Evolutionary conservation across 228 moss, liverwort and hornwort genomes (phyloP).

Genomic region (Sphagnum magellanicum): DNA sequence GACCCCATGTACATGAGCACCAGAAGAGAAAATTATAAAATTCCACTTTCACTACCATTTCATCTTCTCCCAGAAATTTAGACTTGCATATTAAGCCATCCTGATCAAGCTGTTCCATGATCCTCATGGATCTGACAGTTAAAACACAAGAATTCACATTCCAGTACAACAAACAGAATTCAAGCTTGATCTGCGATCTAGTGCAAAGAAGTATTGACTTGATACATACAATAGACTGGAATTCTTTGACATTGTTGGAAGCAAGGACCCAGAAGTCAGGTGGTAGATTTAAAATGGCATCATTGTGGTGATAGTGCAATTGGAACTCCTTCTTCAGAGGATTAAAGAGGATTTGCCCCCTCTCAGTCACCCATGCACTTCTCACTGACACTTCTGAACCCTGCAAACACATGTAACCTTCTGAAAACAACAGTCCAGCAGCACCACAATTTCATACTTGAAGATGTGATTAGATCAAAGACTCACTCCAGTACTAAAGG

Average conservation of each 20-base stretch:
- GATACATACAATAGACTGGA: slow-evolving; percentile 64
- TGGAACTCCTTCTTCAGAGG: slow-evolving; percentile 56
- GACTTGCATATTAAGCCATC: too few relatives aligned
- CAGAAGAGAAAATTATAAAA: too few relatives aligned
- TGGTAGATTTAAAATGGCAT: slow-evolving; percentile 64
- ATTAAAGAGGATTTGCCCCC: slow-evolving; percentile 54
- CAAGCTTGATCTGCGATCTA: neutral
- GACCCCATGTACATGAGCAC: too few relatives aligned
- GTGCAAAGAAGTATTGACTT: neutral
- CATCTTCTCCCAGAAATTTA: too few relatives aligned
- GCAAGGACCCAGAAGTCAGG: slow-evolving; percentile 57
- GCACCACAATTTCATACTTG: too few relatives aligned
- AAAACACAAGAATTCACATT: slow-evolving; percentile 4
- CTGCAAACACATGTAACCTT: slow-evolving; percentile 14
- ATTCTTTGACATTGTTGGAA: slow-evolving; percentile 74
- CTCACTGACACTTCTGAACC: slow-evolving; percentile 91
- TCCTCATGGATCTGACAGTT: slow-evolving; percentile 1
- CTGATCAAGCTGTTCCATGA: neutral
- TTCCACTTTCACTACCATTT: too few relatives aligned
- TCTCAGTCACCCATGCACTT: slow-evolving; percentile 51
- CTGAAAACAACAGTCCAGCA: too few relatives aligned
- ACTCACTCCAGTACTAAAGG: too few relatives aligned
- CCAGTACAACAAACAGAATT: neutral
- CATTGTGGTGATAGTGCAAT: slow-evolving; percentile 90
- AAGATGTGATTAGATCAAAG: too few relatives aligned